Evolutionary conservation across 1,284 basidiomycete genomes (phyloP).

Genomic region (Athelia psychrophila): DNA sequence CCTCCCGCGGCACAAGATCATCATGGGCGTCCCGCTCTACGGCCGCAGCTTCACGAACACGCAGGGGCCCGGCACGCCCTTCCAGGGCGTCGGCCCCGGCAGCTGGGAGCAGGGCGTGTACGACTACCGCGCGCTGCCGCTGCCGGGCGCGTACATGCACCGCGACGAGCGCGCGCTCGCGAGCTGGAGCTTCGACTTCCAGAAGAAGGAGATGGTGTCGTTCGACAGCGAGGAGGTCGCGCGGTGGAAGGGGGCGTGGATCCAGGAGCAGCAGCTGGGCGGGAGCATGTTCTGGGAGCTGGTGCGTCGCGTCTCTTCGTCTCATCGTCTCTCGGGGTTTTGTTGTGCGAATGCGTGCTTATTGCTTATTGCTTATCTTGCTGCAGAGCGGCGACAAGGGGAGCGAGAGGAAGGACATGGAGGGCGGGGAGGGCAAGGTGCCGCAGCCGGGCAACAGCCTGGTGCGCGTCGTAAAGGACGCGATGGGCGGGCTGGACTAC

Average conservation of each 20-base stretch:
- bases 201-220: slow-evolving; percentile 73
- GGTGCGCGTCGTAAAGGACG: slow-evolving; percentile 65
- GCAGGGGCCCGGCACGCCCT: slow-evolving; percentile 76
- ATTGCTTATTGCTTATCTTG: no score
- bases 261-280: slow-evolving; percentile 63
- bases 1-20: slow-evolving; percentile 76
- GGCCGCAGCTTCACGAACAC: slow-evolving; percentile 91
- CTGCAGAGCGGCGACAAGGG: slow-evolving; percentile 76
- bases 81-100: slow-evolving; percentile 71
- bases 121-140: slow-evolving; percentile 77
- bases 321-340: no score
- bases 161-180: slow-evolving; percentile 58
- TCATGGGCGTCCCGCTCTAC: slow-evolving; percentile 89
- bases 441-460: slow-evolving; percentile 59
- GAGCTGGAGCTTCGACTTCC: slow-evolving; percentile 73
- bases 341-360: no score
- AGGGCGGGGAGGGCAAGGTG: slow-evolving; percentile 63
- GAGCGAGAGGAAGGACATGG: slow-evolving; percentile 61
- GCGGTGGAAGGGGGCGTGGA: slow-evolving; percentile 73
- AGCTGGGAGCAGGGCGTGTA: slow-evolving; percentile 82
- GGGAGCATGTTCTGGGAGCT: slow-evolving; percentile 90
- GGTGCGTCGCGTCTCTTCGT: no score
- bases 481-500: slow-evolving; percentile 70
- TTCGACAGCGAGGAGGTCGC: slow-evolving; percentile 75
- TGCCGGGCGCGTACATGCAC: slow-evolving; percentile 61